phyloP scores from a whole-genome alignment of 169 alveolate genomes.

The Perkinsus marinus region DNA sequence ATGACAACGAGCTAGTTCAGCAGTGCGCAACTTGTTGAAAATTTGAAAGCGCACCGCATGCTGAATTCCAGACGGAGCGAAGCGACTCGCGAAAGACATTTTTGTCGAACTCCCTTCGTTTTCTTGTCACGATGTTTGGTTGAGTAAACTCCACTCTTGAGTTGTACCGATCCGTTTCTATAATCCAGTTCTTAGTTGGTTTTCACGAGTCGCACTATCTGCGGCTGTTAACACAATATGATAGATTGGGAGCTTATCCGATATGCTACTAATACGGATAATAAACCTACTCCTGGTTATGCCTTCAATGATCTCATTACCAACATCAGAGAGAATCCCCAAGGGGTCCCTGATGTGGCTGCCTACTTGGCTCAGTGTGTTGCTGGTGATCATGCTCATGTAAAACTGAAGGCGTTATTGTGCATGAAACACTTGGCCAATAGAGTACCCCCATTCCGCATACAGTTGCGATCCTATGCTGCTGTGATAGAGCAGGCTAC shows the following conservation, averaged over 20 bases:
- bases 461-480: neutral
- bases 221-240: neutral
- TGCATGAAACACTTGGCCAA: neutral
- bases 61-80: neutral
- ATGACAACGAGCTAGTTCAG: too few relatives aligned
- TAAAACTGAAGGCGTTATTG: neutral
- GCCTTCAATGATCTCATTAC: neutral
- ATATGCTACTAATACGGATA: neutral
- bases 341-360: neutral
- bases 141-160: too few relatives aligned
- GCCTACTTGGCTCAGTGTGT: neutral
- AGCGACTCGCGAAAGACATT: neutral
- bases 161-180: too few relatives aligned
- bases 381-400: neutral
- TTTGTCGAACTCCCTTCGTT: too few relatives aligned
- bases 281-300: neutral
- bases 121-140: too few relatives aligned
- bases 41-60: too few relatives aligned
- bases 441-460: neutral
- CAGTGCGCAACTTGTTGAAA: too few relatives aligned
- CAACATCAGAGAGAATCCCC: neutral
- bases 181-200: neutral
- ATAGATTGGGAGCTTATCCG: neutral
- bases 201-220: neutral
- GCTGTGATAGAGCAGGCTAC: neutral